Conservation (phyloP, 1,139 yeast genomes). For the Petasospora fabianii region DNA sequence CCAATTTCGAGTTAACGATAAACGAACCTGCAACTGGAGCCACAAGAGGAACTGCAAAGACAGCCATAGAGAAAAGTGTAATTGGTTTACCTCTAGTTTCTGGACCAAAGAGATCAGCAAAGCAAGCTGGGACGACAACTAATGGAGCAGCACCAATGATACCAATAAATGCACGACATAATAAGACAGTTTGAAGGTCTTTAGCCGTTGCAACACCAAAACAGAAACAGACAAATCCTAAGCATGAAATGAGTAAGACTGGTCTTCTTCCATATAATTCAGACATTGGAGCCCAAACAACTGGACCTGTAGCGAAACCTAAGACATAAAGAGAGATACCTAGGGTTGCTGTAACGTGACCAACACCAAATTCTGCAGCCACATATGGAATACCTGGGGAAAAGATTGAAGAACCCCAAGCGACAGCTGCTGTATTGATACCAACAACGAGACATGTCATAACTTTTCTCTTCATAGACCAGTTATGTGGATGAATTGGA, state of each 20-base stretch:
- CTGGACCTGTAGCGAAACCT: conserved; percentile 83
- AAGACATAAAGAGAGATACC: conserved; percentile 70
- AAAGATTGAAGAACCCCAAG: conserved; percentile 65
- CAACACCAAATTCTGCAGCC: conserved; percentile 44
- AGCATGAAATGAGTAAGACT: conserved; percentile 49
- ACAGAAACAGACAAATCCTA: conserved; percentile 56
- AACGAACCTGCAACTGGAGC: conserved; percentile 76
- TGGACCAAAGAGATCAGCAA: conserved; percentile 70
- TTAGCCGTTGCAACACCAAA: conserved; percentile 74
- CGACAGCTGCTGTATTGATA: conserved; percentile 40
- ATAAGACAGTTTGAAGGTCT: conserved; percentile 65
- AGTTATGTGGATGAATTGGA: conserved; percentile 61
- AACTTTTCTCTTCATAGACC: conserved; percentile 44
- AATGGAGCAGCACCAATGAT: conserved; percentile 75
- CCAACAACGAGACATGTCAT: conserved; percentile 40
- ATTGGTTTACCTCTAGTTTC: conserved; percentile 64
- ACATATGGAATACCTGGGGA: conserved; percentile 47
- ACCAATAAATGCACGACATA: conserved; percentile 76
- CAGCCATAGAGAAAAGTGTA: conserved; percentile 59
- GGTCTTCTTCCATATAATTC: conserved; percentile 69
- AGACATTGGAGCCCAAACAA: conserved; percentile 77
- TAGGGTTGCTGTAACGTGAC: conserved; percentile 53
- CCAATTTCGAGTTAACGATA: conserved; percentile 48
- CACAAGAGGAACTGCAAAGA: conserved; percentile 71
- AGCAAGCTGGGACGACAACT: conserved; percentile 79